Evolutionary conservation across 2,329 filamentous ascomycete species (phyloP).

Genomic region (Fusarium xylarioides): DNA sequence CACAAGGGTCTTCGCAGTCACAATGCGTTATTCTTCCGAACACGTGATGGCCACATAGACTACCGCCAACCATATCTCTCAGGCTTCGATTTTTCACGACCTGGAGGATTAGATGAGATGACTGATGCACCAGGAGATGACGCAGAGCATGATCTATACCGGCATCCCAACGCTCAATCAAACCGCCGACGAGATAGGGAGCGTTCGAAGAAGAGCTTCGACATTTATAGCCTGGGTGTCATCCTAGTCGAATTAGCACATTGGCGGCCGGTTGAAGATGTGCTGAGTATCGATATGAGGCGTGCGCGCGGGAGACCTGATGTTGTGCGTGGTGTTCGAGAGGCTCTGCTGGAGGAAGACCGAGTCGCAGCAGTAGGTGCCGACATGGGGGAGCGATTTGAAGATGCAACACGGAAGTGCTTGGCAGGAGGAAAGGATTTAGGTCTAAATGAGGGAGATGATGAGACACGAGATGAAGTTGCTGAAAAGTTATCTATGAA

Average conservation of each 20-base stretch:
- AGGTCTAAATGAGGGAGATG: constrained; percentile 49
- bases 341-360: constrained; percentile 44
- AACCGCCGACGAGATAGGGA: constrained; percentile 45
- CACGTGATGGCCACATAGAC: constrained; percentile 45
- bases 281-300: constrained; percentile 52
- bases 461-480: constrained; percentile 53
- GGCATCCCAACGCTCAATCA: constrained; percentile 56
- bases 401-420: constrained; percentile 50
- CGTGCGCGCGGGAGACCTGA: constrained; percentile 49
- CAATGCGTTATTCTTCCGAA: constrained; percentile 62
- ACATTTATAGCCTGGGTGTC: constrained; percentile 63
- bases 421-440: constrained; percentile 50
- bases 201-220: constrained; percentile 59
- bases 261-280: constrained; percentile 57
- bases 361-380: constrained; percentile 48
- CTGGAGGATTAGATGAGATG: constrained; percentile 58
- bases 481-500: constrained; percentile 51
- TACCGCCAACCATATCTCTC: constrained; percentile 56
- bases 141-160: constrained; percentile 58
- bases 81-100: constrained; percentile 65
- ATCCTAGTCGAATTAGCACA: constrained; percentile 64
- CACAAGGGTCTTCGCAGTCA: constrained; percentile 66
- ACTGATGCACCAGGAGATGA: constrained; percentile 59
- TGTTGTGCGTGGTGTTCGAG: constrained; percentile 49
- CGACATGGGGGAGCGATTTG: constrained; percentile 53